Conservation (phyloP, 2,329 filamentous ascomycete species). For the Penicillium sp. region DNA sequence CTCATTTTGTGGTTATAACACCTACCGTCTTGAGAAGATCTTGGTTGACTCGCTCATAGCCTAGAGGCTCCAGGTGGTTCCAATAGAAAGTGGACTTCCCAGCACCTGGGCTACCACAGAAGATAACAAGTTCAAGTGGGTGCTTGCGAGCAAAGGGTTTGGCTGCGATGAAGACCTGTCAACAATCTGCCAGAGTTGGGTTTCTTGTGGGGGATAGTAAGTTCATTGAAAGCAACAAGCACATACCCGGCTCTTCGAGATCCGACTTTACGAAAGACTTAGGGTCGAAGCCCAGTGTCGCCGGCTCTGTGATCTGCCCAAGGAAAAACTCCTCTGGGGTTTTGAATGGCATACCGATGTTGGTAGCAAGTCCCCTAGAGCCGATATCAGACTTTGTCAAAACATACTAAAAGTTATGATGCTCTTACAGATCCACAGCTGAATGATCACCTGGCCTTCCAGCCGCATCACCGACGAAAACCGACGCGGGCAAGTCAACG, state of each 20-base stretch:
- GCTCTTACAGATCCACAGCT: constrained; percentile 56
- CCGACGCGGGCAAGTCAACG: constrained; percentile 68
- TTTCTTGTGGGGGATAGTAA: neutral
- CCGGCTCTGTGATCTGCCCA: constrained; percentile 63
- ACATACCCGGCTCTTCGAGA: constrained; percentile 37
- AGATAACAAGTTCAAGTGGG: constrained; percentile 72
- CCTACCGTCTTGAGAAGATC: constrained; percentile 73
- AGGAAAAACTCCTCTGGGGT: constrained; percentile 95
- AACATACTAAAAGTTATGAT: neutral
- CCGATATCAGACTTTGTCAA: constrained; percentile 19
- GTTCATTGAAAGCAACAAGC: neutral
- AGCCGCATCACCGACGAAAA: constrained; percentile 89
- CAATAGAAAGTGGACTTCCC: constrained; percentile 93
- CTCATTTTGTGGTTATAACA: neutral
- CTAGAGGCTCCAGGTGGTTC: constrained; percentile 71
- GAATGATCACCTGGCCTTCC: constrained; percentile 59
- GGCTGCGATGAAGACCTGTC: neutral
- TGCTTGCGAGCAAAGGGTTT: constrained; percentile 59
- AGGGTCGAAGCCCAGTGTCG: constrained; percentile 71
- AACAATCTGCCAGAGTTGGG: neutral
- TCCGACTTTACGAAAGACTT: constrained; percentile 50
- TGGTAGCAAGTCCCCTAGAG: constrained; percentile 75
- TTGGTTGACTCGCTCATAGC: constrained; percentile 86
- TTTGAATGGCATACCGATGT: constrained; percentile 74
- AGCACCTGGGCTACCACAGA: constrained; percentile 83